Evolutionary conservation across 192 early-diverging fungal genomes (phyloP).

Genomic region (Lunasporangiospora selenospora): DNA sequence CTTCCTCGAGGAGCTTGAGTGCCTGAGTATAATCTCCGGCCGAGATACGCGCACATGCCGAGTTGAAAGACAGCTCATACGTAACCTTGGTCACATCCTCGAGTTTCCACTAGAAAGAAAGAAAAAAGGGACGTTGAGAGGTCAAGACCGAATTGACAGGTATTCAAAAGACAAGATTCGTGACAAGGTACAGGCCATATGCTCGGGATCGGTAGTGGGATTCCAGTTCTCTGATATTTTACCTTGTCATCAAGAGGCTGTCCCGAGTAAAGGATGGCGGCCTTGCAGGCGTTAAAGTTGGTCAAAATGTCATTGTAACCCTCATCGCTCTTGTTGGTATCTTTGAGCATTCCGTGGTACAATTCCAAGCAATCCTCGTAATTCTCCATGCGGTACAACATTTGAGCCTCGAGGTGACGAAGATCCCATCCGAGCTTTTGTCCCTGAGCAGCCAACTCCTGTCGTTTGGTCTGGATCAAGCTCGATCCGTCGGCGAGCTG

Average conservation of each 20-base stretch:
- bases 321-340: slow-evolving; percentile 47
- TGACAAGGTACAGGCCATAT: not conserved
- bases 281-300: slow-evolving; percentile 60
- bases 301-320: slow-evolving; percentile 58
- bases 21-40: slow-evolving; percentile 60
- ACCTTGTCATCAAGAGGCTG: slow-evolving; percentile 39
- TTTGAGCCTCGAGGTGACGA: slow-evolving; percentile 69
- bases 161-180: not conserved
- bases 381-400: slow-evolving; percentile 69
- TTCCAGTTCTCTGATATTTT: not conserved
- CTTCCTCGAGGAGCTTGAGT: slow-evolving; percentile 56
- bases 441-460: slow-evolving; percentile 13
- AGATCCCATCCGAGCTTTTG: slow-evolving; percentile 41
- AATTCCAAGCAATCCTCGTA: slow-evolving; percentile 54
- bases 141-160: not conserved
- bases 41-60: slow-evolving; percentile 64
- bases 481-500: slow-evolving; percentile 56
- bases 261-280: slow-evolving; percentile 53
- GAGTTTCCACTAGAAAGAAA: slow-evolving; percentile 28
- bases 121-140: not conserved
- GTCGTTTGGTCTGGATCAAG: slow-evolving; percentile 40
- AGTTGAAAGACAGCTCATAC: slow-evolving; percentile 75
- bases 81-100: slow-evolving; percentile 43
- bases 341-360: slow-evolving; percentile 50
- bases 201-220: not conserved